Evolutionary conservation across 495 filamentous ascomycete genomes (phyloP), one percentile per base, ranked within the genome.

Genomic region (Halenospora varia): DNA sequence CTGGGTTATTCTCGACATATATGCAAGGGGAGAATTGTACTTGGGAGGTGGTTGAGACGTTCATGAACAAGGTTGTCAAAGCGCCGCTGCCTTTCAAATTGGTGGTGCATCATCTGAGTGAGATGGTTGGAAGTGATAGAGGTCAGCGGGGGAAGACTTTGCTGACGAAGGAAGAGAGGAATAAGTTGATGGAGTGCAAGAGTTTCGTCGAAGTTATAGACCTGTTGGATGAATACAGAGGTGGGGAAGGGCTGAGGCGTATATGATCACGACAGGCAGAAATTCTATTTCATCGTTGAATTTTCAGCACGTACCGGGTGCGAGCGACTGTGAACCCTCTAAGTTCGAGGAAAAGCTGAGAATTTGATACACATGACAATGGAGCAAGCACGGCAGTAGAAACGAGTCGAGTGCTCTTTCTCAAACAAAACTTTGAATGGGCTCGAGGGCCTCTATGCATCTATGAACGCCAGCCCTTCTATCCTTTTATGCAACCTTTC

Each of bases 181-280:
- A 61, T 24, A 68, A 61, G 18, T 63, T 88, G 70, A 72, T 80
- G 53, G 75, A 54, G 47, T 71, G 52, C 58, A 62, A 64, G 19
- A 78, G 75, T 52, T 79, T 83, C 72, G 51, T 81, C 19, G 82
- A 86, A 39, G 51, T 88, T 42, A 66, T 87, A 11, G 82, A 87
- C 51, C 86, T 76, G 53, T 67, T 87, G 53, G 82, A 88, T 56
- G 75, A 72, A 61, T 69, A 66, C 54, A 73, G 66, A 58, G 60
- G 56, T 65, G 19, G 53, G 25, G 18, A 57, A 60, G 48, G 25
- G 52, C 3, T 44, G 29, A 46, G 22, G 50, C 44, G 17, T n/a
- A n/a, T n/a, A n/a, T n/a, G n/a, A n/a, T n/a, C n/a, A n/a, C n/a
- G n/a, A n/a, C n/a, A n/a, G n/a, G n/a, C n/a, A n/a, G n/a, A n/a